Conservation (phyloP, 2,329 filamentous ascomycete species). For the Huntiella abstrusa region DNA sequence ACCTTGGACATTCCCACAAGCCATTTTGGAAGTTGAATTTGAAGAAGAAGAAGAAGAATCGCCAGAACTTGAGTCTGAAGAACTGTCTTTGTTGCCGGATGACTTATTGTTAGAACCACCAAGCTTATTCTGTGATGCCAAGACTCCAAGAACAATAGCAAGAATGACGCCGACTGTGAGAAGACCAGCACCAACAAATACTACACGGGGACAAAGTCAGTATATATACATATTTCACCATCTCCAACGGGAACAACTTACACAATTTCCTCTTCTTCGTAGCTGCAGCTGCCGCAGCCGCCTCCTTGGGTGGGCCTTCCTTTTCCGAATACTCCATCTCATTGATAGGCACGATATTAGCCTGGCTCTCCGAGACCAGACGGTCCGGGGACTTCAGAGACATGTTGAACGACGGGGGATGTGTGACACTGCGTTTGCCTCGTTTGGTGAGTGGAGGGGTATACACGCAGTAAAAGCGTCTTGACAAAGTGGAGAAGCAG, state of each 20-base stretch:
- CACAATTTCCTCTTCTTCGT: neutral
- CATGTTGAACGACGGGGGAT: too few relatives aligned
- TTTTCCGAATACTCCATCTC: neutral
- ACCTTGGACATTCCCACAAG: conserved; percentile 7
- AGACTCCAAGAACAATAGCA: conserved; percentile 7
- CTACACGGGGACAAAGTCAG: too few relatives aligned
- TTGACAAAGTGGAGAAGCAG: neutral
- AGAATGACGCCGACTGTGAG: conserved; percentile 3
- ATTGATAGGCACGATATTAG: neutral
- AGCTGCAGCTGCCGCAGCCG: neutral
- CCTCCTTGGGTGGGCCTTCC: neutral
- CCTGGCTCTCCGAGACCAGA: neutral
- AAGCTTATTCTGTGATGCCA: conserved; percentile 8
- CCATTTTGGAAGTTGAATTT: neutral
- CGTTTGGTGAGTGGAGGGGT: too few relatives aligned
- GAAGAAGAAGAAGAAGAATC: neutral
- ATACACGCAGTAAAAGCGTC: neutral
- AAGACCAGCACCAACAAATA: conserved; percentile 1
- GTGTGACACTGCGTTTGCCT: too few relatives aligned
- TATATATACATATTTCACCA: too few relatives aligned
- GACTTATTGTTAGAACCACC: conserved; percentile 5
- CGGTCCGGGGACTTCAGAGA: too few relatives aligned
- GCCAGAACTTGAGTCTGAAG: neutral
- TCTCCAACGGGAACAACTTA: too few relatives aligned
- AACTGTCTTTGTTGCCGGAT: neutral